A percentile compares a stretch with the other conserved stretches of the same genome.
Conservation (phyloP, 2,329 filamentous ascomycete species). For the Leptodontidium sp. region DNA sequence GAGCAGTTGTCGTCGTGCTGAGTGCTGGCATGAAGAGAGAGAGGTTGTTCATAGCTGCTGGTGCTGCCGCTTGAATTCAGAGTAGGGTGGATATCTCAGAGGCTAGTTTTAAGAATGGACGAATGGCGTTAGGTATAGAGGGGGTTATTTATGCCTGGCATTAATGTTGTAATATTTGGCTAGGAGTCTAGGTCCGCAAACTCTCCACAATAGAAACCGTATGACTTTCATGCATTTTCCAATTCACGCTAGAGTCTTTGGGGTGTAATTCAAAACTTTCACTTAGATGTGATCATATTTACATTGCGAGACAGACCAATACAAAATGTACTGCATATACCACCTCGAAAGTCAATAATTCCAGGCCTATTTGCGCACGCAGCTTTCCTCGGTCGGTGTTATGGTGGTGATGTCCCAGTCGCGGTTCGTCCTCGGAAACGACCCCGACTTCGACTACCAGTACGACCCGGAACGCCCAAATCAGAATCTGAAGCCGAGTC, state of each 20-base stretch:
- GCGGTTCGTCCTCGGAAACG: too few species aligned
- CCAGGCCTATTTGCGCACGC: too few species aligned
- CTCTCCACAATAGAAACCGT: background rate
- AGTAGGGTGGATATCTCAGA: background rate
- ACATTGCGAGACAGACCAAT: too few species aligned
- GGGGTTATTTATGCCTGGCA: background rate
- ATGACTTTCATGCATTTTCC: background rate
- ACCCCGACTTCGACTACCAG: too few species aligned
- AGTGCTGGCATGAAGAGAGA: conserved; percentile 48
- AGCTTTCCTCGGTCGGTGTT: too few species aligned
- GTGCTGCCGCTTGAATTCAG: conserved; percentile 14
- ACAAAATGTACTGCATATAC: too few species aligned
- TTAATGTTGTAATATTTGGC: background rate
- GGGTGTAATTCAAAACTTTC: too few species aligned
- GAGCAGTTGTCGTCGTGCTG: conserved; percentile 45
- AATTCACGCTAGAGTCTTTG: too few species aligned
- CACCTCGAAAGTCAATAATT: too few species aligned
- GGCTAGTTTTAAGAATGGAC: background rate
- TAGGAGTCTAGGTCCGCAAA: background rate
- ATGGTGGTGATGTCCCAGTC: too few species aligned
- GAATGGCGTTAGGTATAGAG: background rate
- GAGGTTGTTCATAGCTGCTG: conserved; percentile 25
- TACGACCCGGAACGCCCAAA: background rate
- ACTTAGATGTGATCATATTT: too few species aligned
- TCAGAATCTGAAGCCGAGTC: background rate